phyloP scores from a whole-genome alignment of 345 rosid species.

The Hibiscus trionum region DNA sequence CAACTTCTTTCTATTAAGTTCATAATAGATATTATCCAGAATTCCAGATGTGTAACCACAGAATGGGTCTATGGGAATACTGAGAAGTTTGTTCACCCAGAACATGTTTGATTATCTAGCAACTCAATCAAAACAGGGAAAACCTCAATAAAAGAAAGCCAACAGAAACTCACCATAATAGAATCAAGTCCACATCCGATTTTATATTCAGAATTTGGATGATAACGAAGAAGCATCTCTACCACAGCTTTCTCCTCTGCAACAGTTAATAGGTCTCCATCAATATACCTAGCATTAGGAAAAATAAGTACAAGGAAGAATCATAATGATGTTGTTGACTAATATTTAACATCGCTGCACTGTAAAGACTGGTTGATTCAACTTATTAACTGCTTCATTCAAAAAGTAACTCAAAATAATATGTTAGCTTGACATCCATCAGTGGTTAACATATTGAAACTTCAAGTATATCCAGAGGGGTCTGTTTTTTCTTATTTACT shows the following conservation, averaged over 20 bases:
- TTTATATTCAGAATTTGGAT: slow-evolving; percentile 71
- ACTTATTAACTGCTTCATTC: not conserved
- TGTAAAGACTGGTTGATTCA: not conserved
- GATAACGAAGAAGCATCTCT: slow-evolving; percentile 65
- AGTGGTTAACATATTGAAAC: not conserved
- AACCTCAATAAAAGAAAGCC: not conserved
- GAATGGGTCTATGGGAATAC: not conserved
- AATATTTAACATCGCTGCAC: not conserved
- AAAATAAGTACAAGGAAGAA: not conserved
- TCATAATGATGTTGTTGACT: not conserved
- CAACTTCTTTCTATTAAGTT: not conserved
- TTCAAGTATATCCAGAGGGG: not conserved
- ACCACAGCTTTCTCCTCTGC: slow-evolving; percentile 56
- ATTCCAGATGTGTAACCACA: not conserved
- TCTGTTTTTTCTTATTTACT: not conserved
- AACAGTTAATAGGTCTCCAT: slow-evolving; percentile 52
- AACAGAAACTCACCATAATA: slow-evolving; percentile 48
- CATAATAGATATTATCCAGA: not conserved
- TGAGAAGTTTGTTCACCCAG: not conserved
- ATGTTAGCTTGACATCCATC: not conserved
- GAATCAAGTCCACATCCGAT: slow-evolving; percentile 71
- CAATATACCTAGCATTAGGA: slow-evolving; percentile 43
- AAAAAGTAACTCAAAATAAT: not conserved
- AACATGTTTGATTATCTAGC: not conserved
- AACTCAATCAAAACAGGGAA: not conserved